Base-by-base conservation (phyloP, 305 asterid genomes). In the Stenogyne calaminthoides region DNA sequence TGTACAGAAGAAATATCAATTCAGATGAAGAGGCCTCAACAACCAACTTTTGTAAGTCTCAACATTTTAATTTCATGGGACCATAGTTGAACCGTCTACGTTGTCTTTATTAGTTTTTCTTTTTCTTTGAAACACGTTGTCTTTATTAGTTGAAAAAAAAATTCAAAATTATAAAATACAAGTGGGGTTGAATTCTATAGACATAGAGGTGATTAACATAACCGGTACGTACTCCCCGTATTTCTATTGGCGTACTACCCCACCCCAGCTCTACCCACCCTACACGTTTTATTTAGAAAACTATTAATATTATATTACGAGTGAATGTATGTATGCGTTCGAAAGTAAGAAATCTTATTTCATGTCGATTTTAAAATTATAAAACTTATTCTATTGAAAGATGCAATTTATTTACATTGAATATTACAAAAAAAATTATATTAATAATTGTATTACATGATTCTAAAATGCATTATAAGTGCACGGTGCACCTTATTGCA, bases 1-100 rank as follows among this genome's bases (percentile, higher is more conserved):
- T 49, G 69, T 19, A 19, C 25, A 62, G 69, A 32, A 29, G 68
- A 60, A 19, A 46, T 60, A 46, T 60, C 69, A 59, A 20, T 27
- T 71, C 61, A 46, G 68, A 71, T 2, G 51, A 71, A 19, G 76
- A 71, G 19, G 55, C n/a, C 44, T 46, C 69, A 71, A 71, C 61
- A 29, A 71, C 12, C 20, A 1, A 39, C 44, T 5, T 40, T 37
- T 55, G 18, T 20, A 39, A 54, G 27, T 19, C 25, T 47, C 9
- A 34, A 36, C 4, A 52, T 12, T 37, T 37, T 12, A 55, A 69
- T 4, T 18, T 11, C 25, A 34, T 34, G 15, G 14, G 12, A 6
- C 34, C 49, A 7, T 4, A 18, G 14, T 32, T 34, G 11, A 52
- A 32, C n/a, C 5, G 37, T 52, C 22, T 52, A n/a, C 56, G 20